phyloP scores from a whole-genome alignment of 2,329 filamentous ascomycete species.

The Clarireedia monteithiana region DNA sequence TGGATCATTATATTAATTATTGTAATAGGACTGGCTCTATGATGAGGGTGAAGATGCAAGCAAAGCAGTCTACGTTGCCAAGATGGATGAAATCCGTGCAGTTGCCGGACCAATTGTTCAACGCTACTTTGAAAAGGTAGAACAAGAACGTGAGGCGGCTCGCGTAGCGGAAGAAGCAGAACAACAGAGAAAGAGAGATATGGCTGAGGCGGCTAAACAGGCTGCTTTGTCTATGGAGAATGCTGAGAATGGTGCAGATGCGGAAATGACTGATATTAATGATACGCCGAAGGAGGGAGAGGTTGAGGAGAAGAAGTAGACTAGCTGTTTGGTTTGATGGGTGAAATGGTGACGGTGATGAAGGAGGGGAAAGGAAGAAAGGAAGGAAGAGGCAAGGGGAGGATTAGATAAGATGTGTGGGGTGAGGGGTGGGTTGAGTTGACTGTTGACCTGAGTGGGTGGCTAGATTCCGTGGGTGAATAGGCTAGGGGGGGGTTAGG shows the following conservation, averaged over 20 bases:
- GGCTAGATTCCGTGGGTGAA: too few relatives aligned
- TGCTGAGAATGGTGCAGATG: conserved; percentile 34
- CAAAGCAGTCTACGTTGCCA: conserved; percentile 88
- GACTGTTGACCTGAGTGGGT: too few relatives aligned
- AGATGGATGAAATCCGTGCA: conserved; percentile 91
- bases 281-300: conserved; percentile 33
- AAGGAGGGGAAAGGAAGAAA: background rate
- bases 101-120: conserved; percentile 87
- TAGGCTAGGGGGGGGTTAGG: too few relatives aligned
- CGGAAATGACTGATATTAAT: conserved; percentile 59
- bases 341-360: background rate
- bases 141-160: conserved; percentile 72
- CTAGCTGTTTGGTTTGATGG: background rate
- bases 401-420: too few relatives aligned
- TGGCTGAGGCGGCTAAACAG: conserved; percentile 38
- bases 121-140: conserved; percentile 90
- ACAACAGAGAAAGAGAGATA: conserved; percentile 44
- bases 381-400: too few relatives aligned
- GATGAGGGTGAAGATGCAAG: conserved; percentile 92
- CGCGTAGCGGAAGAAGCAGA: conserved; percentile 56
- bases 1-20: conserved; percentile 16
- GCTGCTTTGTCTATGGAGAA: conserved; percentile 34
- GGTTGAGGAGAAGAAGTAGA: conserved; percentile 17
- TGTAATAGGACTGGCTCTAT: conserved; percentile 88
- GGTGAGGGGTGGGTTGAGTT: too few relatives aligned